Percentiles rank a stretch among this genome's conserved stretches.
Conservation (phyloP, 1,139 yeast species). For the Spencermartinsiella ligniputridi region DNA sequence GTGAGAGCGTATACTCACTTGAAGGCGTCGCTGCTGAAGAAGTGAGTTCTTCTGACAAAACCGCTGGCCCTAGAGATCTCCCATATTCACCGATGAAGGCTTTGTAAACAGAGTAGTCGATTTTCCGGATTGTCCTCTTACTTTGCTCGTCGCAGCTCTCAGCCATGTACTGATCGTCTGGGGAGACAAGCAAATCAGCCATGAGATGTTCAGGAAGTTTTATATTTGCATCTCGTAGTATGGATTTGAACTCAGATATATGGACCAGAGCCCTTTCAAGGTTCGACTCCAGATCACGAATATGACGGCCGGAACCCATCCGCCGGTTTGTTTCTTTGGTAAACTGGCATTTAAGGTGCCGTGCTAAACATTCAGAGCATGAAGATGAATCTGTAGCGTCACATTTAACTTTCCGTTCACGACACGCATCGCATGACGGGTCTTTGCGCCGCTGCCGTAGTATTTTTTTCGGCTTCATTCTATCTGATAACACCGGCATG, state of each 20-base stretch:
- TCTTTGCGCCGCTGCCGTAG: slow-evolving; percentile 31
- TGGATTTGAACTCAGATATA: slow-evolving; percentile 4
- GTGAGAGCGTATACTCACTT: too few relatives aligned
- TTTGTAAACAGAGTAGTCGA: not conserved
- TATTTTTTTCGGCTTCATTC: slow-evolving; percentile 17
- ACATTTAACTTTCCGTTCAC: slow-evolving; percentile 34
- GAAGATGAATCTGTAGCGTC: slow-evolving; percentile 30
- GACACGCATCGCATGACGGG: slow-evolving; percentile 33
- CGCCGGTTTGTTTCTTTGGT: slow-evolving; percentile 28
- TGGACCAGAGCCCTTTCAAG: slow-evolving; percentile 6
- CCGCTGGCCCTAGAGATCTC: not conserved
- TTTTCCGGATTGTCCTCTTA: not conserved
- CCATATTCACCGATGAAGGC: not conserved
- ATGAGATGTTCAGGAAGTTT: slow-evolving; percentile 1
- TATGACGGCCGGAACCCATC: slow-evolving; percentile 24
- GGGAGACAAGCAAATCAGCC: not conserved
- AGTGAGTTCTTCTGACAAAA: too few relatives aligned
- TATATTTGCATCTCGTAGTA: slow-evolving; percentile 3
- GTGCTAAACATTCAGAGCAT: slow-evolving; percentile 30
- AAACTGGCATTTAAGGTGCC: slow-evolving; percentile 31
- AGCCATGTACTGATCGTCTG: slow-evolving; percentile 1
- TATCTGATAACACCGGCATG: not conserved
- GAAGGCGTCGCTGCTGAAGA: too few relatives aligned
- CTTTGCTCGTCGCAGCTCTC: not conserved
- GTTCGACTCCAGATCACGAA: slow-evolving; percentile 21